These are phyloP conservation scores for Tagetes patula DNA, from an alignment of 129 eudicot species.

Conservation along the genomic window DNA sequence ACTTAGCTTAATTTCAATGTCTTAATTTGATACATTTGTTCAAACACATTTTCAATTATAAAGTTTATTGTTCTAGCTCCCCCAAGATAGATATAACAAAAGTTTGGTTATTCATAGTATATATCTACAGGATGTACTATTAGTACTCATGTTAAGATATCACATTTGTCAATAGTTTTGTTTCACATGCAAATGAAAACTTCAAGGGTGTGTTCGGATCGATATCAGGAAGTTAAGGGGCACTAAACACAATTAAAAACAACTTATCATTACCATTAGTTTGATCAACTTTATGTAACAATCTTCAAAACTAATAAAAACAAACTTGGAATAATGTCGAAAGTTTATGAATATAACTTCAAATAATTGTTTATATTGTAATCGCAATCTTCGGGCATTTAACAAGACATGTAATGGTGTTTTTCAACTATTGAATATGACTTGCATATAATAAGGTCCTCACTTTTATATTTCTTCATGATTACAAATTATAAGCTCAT, in stretches of 20 bases:
- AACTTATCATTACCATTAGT: background rate
- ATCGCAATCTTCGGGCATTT: background rate
- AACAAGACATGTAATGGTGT: background rate
- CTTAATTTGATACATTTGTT: background rate
- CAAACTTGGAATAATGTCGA: background rate
- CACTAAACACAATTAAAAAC: background rate
- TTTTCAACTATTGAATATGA: slow-evolving; percentile 12
- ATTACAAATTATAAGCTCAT: background rate
- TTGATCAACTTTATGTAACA: background rate
- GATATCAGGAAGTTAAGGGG: background rate
- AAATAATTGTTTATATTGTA: background rate
- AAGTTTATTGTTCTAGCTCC: background rate
- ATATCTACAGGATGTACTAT: background rate
- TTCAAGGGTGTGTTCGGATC: background rate
- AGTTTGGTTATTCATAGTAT: no score
- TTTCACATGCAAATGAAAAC: background rate
- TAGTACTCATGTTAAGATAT: background rate
- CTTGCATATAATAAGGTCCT: background rate
- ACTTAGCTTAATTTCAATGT: background rate
- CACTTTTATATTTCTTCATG: background rate
- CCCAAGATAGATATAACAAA: background rate
- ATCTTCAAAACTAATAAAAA: background rate
- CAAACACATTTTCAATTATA: background rate
- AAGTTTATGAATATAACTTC: background rate
- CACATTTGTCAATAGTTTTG: background rate